These are phyloP conservation scores for Cyclaneusma minus DNA, from an alignment of 2,329 filamentous ascomycete genomes.

Conservation along the genomic window DNA sequence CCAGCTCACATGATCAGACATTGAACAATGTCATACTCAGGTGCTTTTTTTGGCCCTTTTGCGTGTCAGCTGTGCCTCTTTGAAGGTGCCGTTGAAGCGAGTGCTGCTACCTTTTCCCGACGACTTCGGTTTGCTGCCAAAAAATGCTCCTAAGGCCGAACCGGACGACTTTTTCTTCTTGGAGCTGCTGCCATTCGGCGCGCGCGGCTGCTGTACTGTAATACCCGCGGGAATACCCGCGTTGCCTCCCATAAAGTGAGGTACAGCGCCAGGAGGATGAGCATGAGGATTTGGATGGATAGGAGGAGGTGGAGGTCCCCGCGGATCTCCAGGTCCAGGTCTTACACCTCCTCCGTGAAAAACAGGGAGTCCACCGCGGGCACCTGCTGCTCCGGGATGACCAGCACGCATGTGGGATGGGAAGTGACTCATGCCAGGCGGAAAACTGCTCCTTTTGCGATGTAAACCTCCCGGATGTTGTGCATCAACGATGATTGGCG, in stretches of 20 bases:
- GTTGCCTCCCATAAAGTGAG: slow-evolving; percentile 3
- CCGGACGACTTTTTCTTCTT: slow-evolving; percentile 1
- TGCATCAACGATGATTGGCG: slow-evolving; percentile 7
- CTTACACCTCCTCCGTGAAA: slow-evolving; percentile 1
- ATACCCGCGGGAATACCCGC: slow-evolving; percentile 4
- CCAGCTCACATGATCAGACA: slow-evolving; percentile 12
- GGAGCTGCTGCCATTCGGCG: slow-evolving; percentile 5
- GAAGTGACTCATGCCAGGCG: slow-evolving; percentile 6
- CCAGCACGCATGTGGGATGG: slow-evolving; percentile 1
- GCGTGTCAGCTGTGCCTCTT: slow-evolving; percentile 3
- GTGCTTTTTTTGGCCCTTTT: slow-evolving; percentile 16
- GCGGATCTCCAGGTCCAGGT: too few relatives aligned
- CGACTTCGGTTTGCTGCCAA: slow-evolving; percentile 11
- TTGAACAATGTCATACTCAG: slow-evolving; percentile 7
- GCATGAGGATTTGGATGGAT: too few relatives aligned
- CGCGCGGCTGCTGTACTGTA: not conserved
- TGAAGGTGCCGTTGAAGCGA: not conserved
- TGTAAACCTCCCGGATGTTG: not conserved
- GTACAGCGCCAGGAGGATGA: too few relatives aligned
- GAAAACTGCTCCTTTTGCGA: slow-evolving; percentile 9
- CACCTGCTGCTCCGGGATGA: not conserved
- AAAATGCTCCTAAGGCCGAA: slow-evolving; percentile 8
- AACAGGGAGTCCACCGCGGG: slow-evolving; percentile 1
- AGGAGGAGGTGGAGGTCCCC: too few relatives aligned
- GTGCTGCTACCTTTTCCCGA: slow-evolving; percentile 14